phyloP scores from a whole-genome alignment of 2,329 filamentous ascomycete genomes.

The Orbilia javanica region DNA sequence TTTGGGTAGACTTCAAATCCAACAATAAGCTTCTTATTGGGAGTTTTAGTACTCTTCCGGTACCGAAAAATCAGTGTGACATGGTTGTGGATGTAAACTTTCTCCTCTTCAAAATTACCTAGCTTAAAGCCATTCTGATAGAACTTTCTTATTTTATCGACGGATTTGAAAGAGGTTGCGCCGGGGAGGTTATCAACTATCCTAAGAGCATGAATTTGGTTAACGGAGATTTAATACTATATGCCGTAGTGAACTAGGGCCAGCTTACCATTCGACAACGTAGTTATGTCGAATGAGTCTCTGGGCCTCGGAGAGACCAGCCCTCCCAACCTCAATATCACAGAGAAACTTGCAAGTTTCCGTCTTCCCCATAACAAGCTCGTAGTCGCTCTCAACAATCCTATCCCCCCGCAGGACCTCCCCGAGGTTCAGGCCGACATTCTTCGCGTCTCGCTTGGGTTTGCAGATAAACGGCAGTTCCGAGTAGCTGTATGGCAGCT shows the following conservation, averaged over 20 bases:
- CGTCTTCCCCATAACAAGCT: conserved; percentile 81
- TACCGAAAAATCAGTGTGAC: conserved; percentile 86
- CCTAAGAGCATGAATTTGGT: conserved; percentile 41
- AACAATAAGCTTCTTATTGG: conserved; percentile 82
- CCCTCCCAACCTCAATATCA: conserved; percentile 74
- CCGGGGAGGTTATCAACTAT: conserved; percentile 92
- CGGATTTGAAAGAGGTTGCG: conserved; percentile 87
- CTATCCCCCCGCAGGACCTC: conserved; percentile 89
- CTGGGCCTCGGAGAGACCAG: conserved; percentile 76
- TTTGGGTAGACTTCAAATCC: conserved; percentile 92
- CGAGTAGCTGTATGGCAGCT: conserved; percentile 91
- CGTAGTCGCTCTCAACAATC: conserved; percentile 85
- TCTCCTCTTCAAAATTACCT: conserved; percentile 75
- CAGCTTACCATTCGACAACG: conserved; percentile 80
- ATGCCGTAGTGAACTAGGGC: neutral
- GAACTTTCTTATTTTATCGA: conserved; percentile 86
- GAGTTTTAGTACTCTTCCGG: conserved; percentile 75
- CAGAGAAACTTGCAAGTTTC: conserved; percentile 80
- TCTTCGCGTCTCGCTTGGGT: conserved; percentile 76
- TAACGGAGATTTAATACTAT: conserved; percentile 20
- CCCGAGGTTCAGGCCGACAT: conserved; percentile 82
- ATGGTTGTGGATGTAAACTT: conserved; percentile 85
- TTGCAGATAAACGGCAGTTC: conserved; percentile 89
- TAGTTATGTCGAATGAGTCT: conserved; percentile 83
- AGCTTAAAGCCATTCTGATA: conserved; percentile 92